Conservation (phyloP, 768 basidiomycete species). For the Goffeauzyma gilvescens region DNA sequence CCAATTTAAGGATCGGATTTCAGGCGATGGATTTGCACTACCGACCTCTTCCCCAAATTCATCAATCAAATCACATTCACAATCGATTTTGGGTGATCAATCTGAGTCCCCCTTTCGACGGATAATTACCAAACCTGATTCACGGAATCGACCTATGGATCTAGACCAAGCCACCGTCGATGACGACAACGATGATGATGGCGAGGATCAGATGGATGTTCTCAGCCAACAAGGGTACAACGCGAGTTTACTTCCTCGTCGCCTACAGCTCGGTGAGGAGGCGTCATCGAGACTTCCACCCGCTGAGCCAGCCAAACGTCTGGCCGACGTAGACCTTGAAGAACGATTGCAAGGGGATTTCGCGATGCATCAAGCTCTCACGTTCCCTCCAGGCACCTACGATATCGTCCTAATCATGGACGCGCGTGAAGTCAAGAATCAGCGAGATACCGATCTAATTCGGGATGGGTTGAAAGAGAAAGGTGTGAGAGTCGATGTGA, state of each 20-base stretch:
- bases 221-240: constrained; percentile 5
- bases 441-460: constrained; percentile 22
- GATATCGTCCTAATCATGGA: constrained; percentile 34
- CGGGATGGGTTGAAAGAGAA: constrained; percentile 18
- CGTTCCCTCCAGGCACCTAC: constrained; percentile 30
- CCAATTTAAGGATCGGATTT: too few relatives aligned
- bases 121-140: too few relatives aligned
- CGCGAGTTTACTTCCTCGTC: constrained; percentile 18
- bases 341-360: constrained; percentile 10
- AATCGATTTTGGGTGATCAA: too few relatives aligned
- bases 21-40: too few relatives aligned
- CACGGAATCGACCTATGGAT: too few relatives aligned
- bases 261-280: constrained; percentile 12
- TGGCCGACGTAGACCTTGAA: background rate
- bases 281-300: background rate
- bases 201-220: too few relatives aligned
- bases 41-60: too few relatives aligned
- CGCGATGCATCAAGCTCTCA: constrained; percentile 18
- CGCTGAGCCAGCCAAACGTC: background rate
- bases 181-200: background rate
- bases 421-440: constrained; percentile 31
- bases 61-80: too few relatives aligned
- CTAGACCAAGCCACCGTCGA: too few relatives aligned
- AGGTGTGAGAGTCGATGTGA: constrained; percentile 29
- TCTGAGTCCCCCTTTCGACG: too few relatives aligned